phyloP scores from a whole-genome alignment of 2,329 filamentous ascomycete genomes.

The Epichloe festucae region DNA sequence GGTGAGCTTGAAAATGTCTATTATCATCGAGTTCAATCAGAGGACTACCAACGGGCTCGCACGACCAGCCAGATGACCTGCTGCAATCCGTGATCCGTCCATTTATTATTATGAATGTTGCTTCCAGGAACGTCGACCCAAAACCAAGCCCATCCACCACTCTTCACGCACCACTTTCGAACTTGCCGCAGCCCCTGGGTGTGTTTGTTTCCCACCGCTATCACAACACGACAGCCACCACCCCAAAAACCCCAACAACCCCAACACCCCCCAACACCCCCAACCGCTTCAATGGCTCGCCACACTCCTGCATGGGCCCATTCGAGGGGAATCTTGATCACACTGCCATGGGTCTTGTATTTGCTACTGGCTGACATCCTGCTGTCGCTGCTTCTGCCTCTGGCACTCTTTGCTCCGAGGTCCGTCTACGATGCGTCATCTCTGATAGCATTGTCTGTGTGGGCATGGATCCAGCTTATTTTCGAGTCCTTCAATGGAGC shows the following conservation, averaged over 20 bases:
- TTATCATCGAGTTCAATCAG: background rate
- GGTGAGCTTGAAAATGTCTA: background rate
- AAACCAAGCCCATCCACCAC: too few relatives aligned
- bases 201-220: too few relatives aligned
- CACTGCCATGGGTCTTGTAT: slow-evolving; percentile 39
- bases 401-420: slow-evolving; percentile 34
- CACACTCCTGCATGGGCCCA: slow-evolving; percentile 17
- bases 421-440: slow-evolving; percentile 42
- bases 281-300: slow-evolving; percentile 7
- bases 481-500: slow-evolving; percentile 43
- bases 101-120: too few relatives aligned
- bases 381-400: slow-evolving; percentile 34
- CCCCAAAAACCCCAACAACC: background rate
- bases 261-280: background rate
- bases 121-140: too few relatives aligned
- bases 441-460: slow-evolving; percentile 38
- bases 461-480: slow-evolving; percentile 43
- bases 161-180: too few relatives aligned
- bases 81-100: too few relatives aligned
- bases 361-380: slow-evolving; percentile 38
- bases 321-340: slow-evolving; percentile 29
- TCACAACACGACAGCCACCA: too few relatives aligned
- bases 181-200: too few relatives aligned
- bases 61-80: too few relatives aligned
- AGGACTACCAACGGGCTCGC: background rate